phyloP scores from a whole-genome alignment of 2,329 filamentous ascomycete species.

The Ophiostoma pallidulum region DNA sequence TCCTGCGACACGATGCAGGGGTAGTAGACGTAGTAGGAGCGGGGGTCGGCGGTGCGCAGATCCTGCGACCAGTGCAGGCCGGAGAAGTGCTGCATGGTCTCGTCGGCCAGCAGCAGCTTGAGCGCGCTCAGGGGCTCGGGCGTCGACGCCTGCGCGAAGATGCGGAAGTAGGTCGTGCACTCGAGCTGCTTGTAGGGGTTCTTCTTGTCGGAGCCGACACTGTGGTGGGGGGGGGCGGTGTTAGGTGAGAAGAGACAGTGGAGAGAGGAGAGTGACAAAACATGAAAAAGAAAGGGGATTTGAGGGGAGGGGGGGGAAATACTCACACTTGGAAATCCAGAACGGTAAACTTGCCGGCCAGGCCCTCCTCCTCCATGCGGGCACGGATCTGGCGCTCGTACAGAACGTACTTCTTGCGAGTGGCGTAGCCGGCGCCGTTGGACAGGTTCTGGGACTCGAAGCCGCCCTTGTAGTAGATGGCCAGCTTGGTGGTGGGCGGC shows the following conservation, averaged over 20 bases:
- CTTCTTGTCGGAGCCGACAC: conserved; percentile 1
- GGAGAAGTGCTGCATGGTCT: conserved; percentile 34
- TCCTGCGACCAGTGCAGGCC: conserved; percentile 36
- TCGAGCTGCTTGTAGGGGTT: conserved; percentile 31
- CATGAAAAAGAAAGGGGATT: not conserved
- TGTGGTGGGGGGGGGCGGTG: no score
- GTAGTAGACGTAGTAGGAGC: conserved; percentile 33
- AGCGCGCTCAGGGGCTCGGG: conserved; percentile 22
- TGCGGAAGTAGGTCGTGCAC: conserved; percentile 35
- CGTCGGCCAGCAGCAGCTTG: conserved; percentile 20
- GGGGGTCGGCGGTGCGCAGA: conserved; percentile 27
- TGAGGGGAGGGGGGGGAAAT: conserved; percentile 23
- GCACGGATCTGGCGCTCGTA: conserved; percentile 37
- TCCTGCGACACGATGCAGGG: conserved; percentile 25
- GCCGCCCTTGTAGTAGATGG: conserved; percentile 40
- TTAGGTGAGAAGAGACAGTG: no score
- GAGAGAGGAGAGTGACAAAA: no score
- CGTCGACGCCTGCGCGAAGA: conserved; percentile 31
- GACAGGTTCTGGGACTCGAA: conserved; percentile 36
- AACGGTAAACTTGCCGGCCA: conserved; percentile 33
- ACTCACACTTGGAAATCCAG: conserved; percentile 39
- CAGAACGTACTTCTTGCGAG: conserved; percentile 38
- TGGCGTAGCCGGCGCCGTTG: conserved; percentile 39
- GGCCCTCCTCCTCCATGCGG: conserved; percentile 19
- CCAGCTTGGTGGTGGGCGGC: conserved; percentile 42